These are phyloP conservation scores for Phaeophleospora eucalypticola DNA, from an alignment of 2,329 filamentous ascomycete genomes.

Conservation along the genomic window DNA sequence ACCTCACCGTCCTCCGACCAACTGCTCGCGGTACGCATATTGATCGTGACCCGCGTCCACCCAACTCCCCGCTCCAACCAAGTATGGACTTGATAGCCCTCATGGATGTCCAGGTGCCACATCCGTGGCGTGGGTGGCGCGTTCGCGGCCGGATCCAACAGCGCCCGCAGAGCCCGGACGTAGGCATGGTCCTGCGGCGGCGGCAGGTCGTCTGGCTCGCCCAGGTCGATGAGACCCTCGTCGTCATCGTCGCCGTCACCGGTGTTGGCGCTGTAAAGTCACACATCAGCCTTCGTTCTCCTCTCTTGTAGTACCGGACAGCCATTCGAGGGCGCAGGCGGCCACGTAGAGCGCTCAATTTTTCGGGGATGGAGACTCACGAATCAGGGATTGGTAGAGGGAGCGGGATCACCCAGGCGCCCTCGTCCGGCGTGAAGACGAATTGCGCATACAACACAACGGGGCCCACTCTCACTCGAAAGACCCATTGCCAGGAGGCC, in stretches of 20 bases:
- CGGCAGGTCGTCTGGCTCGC: background rate
- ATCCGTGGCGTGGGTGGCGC: background rate
- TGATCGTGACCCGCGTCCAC: background rate
- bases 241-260: slow-evolving; percentile 1
- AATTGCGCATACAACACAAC: background rate
- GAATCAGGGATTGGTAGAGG: too few relatives aligned
- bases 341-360: too few relatives aligned
- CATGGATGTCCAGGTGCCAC: background rate
- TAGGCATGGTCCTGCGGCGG: background rate
- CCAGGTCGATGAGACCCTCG: background rate
- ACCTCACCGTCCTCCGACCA: too few relatives aligned
- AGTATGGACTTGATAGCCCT: background rate
- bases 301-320: background rate
- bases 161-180: background rate
- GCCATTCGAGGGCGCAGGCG: background rate
- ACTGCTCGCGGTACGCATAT: too few relatives aligned
- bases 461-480: background rate
- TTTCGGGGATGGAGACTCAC: background rate
- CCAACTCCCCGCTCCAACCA: background rate
- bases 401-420: too few relatives aligned
- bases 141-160: background rate
- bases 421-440: too few relatives aligned
- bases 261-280: background rate
- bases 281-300: background rate
- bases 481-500: background rate